A percentile compares a stretch with the other conserved stretches of the same genome.
Evolutionary conservation across 2,329 filamentous ascomycete genomes (phyloP).

Genomic region (Penicillium sp.): DNA sequence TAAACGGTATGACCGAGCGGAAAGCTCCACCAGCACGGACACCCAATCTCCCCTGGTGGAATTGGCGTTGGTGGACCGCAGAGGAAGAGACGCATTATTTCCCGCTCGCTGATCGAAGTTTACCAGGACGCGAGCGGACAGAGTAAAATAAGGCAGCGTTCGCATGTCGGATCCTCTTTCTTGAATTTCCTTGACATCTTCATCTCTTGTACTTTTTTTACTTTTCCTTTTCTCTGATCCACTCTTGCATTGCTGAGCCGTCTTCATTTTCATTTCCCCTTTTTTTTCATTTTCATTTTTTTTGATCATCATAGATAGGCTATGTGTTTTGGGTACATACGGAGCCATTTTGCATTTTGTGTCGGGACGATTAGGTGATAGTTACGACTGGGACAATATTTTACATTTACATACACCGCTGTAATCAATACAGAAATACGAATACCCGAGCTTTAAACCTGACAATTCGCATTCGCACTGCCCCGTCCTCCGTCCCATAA

Average conservation of each 20-base stretch:
- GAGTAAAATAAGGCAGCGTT: conserved; percentile 12
- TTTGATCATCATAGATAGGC: not conserved
- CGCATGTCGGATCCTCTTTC: conserved; percentile 6
- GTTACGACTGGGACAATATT: conserved; percentile 1
- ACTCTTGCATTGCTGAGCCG: conserved; percentile 17
- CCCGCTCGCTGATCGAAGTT: conserved; percentile 35
- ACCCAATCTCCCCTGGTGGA: conserved; percentile 38
- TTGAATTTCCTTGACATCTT: not conserved
- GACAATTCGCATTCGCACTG: not conserved
- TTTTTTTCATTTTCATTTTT: not conserved
- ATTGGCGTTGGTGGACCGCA: conserved; percentile 38
- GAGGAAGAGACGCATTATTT: conserved; percentile 33
- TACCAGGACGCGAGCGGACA: conserved; percentile 20
- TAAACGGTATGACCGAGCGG: conserved; percentile 27
- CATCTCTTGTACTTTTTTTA: conserved; percentile 5
- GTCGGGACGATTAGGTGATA: conserved; percentile 2
- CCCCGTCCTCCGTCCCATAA: not conserved
- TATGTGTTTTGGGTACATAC: conserved; percentile 7
- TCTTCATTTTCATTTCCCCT: not conserved
- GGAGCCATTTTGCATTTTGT: conserved; percentile 5
- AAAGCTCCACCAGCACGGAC: conserved; percentile 23
- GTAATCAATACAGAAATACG: conserved; percentile 20
- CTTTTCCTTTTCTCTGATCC: not conserved
- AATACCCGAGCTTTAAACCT: conserved; percentile 16
- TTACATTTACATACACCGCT: conserved; percentile 1